Evolutionary conservation across 2,329 filamentous ascomycete genomes (phyloP).

Genomic region (Penicillium sp.): DNA sequence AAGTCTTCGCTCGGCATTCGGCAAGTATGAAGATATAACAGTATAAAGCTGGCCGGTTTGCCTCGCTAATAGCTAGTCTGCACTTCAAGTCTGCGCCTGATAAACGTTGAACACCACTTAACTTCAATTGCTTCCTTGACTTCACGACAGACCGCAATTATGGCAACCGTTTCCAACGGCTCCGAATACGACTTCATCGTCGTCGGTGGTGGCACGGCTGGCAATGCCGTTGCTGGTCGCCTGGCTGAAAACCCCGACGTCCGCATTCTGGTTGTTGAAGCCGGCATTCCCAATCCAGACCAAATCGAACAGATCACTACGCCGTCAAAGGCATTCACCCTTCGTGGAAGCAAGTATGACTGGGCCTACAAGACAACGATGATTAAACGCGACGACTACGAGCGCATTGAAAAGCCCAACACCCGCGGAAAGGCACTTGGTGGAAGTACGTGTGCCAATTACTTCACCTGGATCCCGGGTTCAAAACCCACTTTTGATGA

Average conservation of each 20-base stretch:
- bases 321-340: not conserved
- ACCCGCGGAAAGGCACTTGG: not conserved
- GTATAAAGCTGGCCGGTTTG: too few relatives aligned
- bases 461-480: not conserved
- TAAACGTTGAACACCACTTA: too few relatives aligned
- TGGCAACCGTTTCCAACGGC: not conserved
- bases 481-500: not conserved
- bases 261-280: not conserved
- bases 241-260: not conserved
- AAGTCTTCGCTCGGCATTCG: too few relatives aligned
- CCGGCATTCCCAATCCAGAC: not conserved
- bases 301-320: not conserved
- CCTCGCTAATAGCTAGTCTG: too few relatives aligned
- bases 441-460: not conserved
- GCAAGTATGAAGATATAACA: too few relatives aligned
- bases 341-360: not conserved
- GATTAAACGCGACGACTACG: not conserved
- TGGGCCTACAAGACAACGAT: not conserved
- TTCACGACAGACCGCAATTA: not conserved
- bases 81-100: too few relatives aligned
- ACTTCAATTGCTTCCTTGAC: too few relatives aligned
- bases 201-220: not conserved
- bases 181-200: not conserved
- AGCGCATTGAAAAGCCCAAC: not conserved
- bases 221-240: not conserved